Conservation (phyloP, 2,329 filamentous ascomycete species). For the Aspergillus pseudoterreus region DNA sequence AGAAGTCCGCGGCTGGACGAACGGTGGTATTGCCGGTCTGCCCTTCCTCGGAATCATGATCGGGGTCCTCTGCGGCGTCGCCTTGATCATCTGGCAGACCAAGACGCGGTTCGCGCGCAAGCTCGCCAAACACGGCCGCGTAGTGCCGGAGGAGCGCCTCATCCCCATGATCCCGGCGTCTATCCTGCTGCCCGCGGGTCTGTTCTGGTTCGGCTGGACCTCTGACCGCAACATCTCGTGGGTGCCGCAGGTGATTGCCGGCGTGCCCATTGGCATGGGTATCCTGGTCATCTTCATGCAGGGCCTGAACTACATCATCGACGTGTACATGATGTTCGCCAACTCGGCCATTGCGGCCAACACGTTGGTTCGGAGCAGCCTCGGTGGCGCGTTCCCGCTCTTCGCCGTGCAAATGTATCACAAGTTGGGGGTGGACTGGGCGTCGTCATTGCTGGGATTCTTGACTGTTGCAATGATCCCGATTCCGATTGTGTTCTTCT, state of each 20-base stretch:
- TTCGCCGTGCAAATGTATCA: slow-evolving; percentile 33
- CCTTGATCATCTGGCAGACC: slow-evolving; percentile 36
- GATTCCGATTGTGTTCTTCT: slow-evolving; percentile 46
- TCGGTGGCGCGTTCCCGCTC: slow-evolving; percentile 30
- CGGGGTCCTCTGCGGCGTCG: slow-evolving; percentile 32
- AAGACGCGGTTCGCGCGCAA: slow-evolving; percentile 39
- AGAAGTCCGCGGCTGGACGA: slow-evolving; percentile 34
- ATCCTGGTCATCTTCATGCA: slow-evolving; percentile 41
- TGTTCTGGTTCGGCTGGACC: slow-evolving; percentile 50
- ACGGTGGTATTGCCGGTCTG: slow-evolving; percentile 33
- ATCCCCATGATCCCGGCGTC: slow-evolving; percentile 44
- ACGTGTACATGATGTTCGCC: slow-evolving; percentile 36
- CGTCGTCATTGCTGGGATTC: slow-evolving; percentile 34
- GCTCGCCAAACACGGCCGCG: slow-evolving; percentile 26
- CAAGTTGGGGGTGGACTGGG: slow-evolving; percentile 34
- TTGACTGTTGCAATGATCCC: slow-evolving; percentile 40
- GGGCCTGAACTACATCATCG: slow-evolving; percentile 39
- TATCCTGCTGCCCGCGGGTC: slow-evolving; percentile 39
- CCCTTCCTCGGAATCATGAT: slow-evolving; percentile 37
- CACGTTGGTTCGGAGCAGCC: slow-evolving; percentile 31
- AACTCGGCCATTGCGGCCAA: slow-evolving; percentile 39
- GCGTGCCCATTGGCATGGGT: slow-evolving; percentile 41
- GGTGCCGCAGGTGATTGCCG: slow-evolving; percentile 44
- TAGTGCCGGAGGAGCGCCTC: slow-evolving; percentile 45
- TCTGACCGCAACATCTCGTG: slow-evolving; percentile 39